Evolutionary conservation across 2,329 filamentous ascomycete species (phyloP).

Genomic region (Periglandula ipomoeae): DNA sequence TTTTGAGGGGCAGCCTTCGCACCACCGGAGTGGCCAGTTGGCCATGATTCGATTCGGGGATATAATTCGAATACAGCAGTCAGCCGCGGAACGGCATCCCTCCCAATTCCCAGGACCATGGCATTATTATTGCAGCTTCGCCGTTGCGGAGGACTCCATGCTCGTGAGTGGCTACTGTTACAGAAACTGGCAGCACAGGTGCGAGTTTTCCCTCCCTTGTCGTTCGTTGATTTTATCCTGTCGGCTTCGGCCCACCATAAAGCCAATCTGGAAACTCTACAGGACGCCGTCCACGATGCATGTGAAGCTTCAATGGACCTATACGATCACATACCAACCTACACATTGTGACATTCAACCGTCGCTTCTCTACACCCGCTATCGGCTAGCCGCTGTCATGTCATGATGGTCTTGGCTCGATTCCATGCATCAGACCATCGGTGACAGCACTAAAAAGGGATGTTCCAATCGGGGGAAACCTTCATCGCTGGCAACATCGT

Average conservation of each 20-base stretch:
- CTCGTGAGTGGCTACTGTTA: no score
- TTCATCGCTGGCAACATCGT: no score
- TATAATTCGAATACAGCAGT: neutral
- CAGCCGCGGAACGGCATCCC: no score
- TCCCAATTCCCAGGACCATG: no score
- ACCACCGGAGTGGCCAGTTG: no score
- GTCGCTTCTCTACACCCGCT: neutral
- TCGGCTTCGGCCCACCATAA: neutral
- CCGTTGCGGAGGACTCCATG: no score
- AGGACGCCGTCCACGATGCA: neutral
- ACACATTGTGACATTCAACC: neutral
- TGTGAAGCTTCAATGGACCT: neutral
- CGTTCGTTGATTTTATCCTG: neutral
- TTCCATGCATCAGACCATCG: neutral
- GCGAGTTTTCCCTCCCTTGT: neutral
- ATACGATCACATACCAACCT: neutral
- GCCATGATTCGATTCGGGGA: neutral
- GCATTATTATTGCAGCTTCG: no score
- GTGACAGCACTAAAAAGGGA: neutral
- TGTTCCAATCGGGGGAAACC: no score
- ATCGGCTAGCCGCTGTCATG: neutral
- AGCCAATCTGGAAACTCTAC: constrained; percentile 2
- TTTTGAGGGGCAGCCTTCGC: no score
- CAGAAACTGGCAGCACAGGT: neutral
- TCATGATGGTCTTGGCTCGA: neutral